Evolutionary conservation across 306 rosid species (phyloP), one percentile per base, ranked within the genome.

Genomic region (Cucurbita pepo): DNA sequence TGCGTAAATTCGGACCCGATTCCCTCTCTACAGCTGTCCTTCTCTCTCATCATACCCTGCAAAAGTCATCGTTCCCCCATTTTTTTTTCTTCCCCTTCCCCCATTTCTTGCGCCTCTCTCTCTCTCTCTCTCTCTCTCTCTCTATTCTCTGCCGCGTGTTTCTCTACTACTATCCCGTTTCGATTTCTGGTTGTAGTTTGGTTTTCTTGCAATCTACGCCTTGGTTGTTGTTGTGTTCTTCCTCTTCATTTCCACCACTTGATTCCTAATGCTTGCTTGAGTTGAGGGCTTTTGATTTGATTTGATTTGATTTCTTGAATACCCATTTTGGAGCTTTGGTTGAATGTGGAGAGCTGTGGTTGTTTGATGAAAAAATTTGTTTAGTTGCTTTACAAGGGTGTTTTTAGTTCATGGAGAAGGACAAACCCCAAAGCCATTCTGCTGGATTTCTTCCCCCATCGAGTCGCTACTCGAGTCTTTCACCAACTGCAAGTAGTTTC

Each of bases 381-480:
- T 47, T 66, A 22, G 55, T 66, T 66, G 54, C 72, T 66, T 44
- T 21, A 65, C 10, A 6, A 43, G 72, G 9, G 56, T 48, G 57
- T 69, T 7, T 13, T 48, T 48, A 30, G 38, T 57, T 72, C 21
- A 92, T 92, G 97, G 97, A 92, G 11, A 88, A 85, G 82, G 96
- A 88, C 64, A 90, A 88, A 80, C 76, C 87, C 64, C 82, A 80
- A 14, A 85, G 82, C 48, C 89, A 80, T 73, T 81, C 86, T 36
- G 92, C 95, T 73, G 91, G 92, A 41, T 85, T 88, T 7, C 91
- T 86, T 53, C 97, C 91, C 54, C 89, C 91, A 0, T 79, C 92
- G 10, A 91, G 87, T 16, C 91, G 96, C 52, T 89, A 79, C 76
- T 73, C 89, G 0, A 84, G 85, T 38, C 83, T 85, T 75, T 83